phyloP scores from a whole-genome alignment of 1,139 yeast genomes.

The Debaryomyces robertsiae region DNA sequence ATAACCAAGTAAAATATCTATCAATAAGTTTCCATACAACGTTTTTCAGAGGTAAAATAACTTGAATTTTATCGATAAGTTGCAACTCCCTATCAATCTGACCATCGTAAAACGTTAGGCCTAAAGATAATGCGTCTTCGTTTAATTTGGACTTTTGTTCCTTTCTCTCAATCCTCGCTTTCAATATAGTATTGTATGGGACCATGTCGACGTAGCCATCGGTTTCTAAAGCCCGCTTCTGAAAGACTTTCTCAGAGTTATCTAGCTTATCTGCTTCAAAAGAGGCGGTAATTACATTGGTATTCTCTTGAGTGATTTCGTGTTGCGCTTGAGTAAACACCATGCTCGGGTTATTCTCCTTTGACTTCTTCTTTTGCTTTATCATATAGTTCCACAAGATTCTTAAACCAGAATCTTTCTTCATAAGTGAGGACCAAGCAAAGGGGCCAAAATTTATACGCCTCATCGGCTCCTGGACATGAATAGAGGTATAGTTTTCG shows the following conservation, averaged over 20 bases:
- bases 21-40: constrained; percentile 36
- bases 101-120: constrained; percentile 33
- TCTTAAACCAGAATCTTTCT: constrained; percentile 49
- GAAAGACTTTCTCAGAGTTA: constrained; percentile 29
- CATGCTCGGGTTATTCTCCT: constrained; percentile 20
- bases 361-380: constrained; percentile 23
- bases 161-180: constrained; percentile 21
- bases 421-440: constrained; percentile 49
- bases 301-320: constrained; percentile 30
- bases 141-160: constrained; percentile 19
- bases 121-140: constrained; percentile 27
- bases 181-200: constrained; percentile 34
- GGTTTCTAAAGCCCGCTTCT: constrained; percentile 34
- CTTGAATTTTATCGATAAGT: constrained; percentile 33
- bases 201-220: constrained; percentile 41
- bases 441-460: constrained; percentile 52
- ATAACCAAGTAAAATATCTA: constrained; percentile 33
- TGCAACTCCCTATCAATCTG: constrained; percentile 33
- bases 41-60: constrained; percentile 34
- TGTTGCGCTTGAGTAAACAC: constrained; percentile 21
- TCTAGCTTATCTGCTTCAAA: constrained; percentile 16
- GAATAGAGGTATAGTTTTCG: constrained; percentile 44
- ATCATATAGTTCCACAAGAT: constrained; percentile 35
- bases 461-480: constrained; percentile 35
- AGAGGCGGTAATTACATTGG: constrained; percentile 23